Conservation (phyloP, 495 filamentous ascomycete species). For the Astrocystis sublimbata region DNA sequence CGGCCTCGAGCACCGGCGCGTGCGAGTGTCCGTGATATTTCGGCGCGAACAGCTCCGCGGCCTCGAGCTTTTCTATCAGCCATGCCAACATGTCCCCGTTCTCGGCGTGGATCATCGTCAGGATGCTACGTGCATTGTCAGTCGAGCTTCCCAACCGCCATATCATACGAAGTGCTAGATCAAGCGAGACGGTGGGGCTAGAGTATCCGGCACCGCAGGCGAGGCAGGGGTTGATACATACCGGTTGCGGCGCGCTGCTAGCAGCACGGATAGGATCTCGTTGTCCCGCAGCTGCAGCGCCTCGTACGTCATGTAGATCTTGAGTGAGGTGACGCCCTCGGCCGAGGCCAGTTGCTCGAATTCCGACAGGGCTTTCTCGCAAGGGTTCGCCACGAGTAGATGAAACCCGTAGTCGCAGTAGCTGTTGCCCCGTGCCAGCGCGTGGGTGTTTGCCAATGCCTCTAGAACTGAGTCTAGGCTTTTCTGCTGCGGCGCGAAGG, state of each 20-base stretch:
- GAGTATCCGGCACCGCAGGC: too few species aligned
- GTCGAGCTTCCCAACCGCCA: too few species aligned
- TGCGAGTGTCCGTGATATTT: constrained; percentile 57
- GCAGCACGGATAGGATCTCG: constrained; percentile 58
- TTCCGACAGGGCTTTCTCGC: constrained; percentile 40
- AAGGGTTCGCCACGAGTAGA: constrained; percentile 57
- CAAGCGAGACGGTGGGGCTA: too few species aligned
- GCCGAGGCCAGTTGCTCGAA: constrained; percentile 44
- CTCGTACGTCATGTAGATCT: constrained; percentile 68
- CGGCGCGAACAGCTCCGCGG: constrained; percentile 46
- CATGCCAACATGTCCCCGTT: constrained; percentile 57
- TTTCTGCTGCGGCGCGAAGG: constrained; percentile 59
- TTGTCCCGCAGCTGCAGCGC: constrained; percentile 56
- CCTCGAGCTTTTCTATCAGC: constrained; percentile 51
- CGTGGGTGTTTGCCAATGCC: constrained; percentile 51
- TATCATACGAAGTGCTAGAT: too few species aligned
- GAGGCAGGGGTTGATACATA: too few species aligned
- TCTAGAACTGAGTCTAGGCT: constrained; percentile 49
- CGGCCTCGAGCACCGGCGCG: constrained; percentile 56
- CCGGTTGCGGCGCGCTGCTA: constrained; percentile 45
- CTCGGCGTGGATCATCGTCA: constrained; percentile 65
- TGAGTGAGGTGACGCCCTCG: constrained; percentile 57
- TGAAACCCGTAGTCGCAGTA: constrained; percentile 66
- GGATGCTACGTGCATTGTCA: too few species aligned
- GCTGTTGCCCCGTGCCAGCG: constrained; percentile 45